phyloP scores from a whole-genome alignment of 2,329 filamentous ascomycete species.

The Diaporthe vexans region DNA sequence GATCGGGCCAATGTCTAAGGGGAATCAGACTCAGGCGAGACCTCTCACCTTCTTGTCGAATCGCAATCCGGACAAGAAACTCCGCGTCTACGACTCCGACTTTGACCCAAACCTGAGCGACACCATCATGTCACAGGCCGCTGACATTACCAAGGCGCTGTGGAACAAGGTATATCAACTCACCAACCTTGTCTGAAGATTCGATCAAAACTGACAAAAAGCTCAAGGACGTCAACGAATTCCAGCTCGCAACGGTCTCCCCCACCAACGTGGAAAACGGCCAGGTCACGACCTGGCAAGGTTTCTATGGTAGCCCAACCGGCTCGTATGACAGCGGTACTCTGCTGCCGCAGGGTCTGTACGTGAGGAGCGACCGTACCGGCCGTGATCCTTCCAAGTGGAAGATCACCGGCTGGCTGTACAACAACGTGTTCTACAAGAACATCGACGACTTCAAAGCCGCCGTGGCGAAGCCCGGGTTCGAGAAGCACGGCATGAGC shows the following conservation, averaged over 20 bases:
- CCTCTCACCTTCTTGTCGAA: conserved; percentile 9
- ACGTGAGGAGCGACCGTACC: conserved; percentile 57
- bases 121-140: conserved; percentile 3
- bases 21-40: neutral
- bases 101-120: neutral
- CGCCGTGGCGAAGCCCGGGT: conserved; percentile 49
- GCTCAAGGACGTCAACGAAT: neutral
- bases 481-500: neutral
- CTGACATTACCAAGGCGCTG: neutral
- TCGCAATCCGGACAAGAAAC: conserved; percentile 1
- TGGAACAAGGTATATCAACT: neutral
- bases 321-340: neutral
- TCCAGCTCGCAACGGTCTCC: neutral
- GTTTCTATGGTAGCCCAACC: neutral
- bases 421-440: conserved; percentile 55
- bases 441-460: conserved; percentile 51
- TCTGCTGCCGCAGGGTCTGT: conserved; percentile 59
- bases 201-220: neutral
- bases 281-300: neutral
- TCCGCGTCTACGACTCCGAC: conserved; percentile 15
- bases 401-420: conserved; percentile 58
- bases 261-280: neutral
- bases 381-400: conserved; percentile 60
- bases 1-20: neutral
- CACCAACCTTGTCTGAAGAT: too few relatives aligned